Evolutionary conservation across 1,139 yeast species (phyloP).

Genomic region (Suhomyces panamericanus): DNA sequence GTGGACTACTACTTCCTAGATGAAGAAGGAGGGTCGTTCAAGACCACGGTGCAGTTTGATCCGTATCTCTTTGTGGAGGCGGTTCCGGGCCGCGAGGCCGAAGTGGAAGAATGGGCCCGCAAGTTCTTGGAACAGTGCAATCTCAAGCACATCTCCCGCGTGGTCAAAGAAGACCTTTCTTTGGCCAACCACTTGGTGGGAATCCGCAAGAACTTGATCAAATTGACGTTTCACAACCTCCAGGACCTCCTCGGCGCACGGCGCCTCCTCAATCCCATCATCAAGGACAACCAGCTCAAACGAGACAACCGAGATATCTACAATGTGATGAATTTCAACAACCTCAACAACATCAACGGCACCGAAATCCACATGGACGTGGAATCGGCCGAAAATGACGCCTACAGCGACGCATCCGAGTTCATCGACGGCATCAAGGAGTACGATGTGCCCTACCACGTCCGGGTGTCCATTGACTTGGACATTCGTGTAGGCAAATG

Average conservation of each 20-base stretch:
- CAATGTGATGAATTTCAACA: slow-evolving; percentile 50
- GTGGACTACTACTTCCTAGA: slow-evolving; percentile 96
- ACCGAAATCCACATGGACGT: slow-evolving; percentile 20
- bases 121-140: slow-evolving; percentile 60
- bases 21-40: slow-evolving; percentile 96
- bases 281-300: slow-evolving; percentile 64
- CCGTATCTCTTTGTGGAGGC: slow-evolving; percentile 86
- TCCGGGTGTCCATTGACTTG: slow-evolving; percentile 87
- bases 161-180: slow-evolving; percentile 74
- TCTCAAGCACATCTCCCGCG: slow-evolving; percentile 56
- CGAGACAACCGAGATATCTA: slow-evolving; percentile 73
- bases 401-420: slow-evolving; percentile 56
- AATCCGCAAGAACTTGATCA: slow-evolving; percentile 59
- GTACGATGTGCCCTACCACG: slow-evolving; percentile 96
- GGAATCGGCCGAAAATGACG: slow-evolving; percentile 16
- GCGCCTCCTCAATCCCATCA: slow-evolving; percentile 64
- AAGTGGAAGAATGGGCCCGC: slow-evolving; percentile 82
- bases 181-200: slow-evolving; percentile 88
- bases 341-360: slow-evolving; percentile 25
- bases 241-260: slow-evolving; percentile 76
- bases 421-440: slow-evolving; percentile 81
- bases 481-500: slow-evolving; percentile 92
- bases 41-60: slow-evolving; percentile 76
- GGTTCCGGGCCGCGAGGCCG: slow-evolving; percentile 65
- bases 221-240: slow-evolving; percentile 73